phyloP scores from a whole-genome alignment of 176 grass and related monocot species.

The Carex myosuroides region DNA sequence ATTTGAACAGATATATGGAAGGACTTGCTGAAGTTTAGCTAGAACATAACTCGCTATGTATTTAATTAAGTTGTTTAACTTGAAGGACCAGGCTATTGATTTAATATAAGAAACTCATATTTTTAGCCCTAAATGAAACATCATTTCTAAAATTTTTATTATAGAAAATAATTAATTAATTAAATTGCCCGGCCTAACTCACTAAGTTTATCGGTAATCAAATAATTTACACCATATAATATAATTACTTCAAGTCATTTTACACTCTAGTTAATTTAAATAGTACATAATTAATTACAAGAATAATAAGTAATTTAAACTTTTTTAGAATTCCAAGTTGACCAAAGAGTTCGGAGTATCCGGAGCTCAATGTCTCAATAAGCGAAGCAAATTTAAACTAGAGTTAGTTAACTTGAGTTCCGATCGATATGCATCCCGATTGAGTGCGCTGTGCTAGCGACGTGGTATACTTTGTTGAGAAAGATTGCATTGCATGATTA shows the following conservation, averaged over 20 bases:
- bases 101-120: not conserved
- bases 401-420: not conserved
- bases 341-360: not conserved
- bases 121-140: not conserved
- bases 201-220: not conserved
- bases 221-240: not conserved
- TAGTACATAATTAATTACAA: not conserved
- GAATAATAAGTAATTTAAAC: not conserved
- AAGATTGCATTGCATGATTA: not conserved
- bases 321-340: not conserved
- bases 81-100: not conserved
- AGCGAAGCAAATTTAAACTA: not conserved
- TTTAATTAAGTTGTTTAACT: not conserved
- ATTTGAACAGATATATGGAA: not conserved
- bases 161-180: no score
- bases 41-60: not conserved
- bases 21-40: not conserved
- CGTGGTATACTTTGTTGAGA: no score
- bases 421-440: no score
- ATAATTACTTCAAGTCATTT: not conserved
- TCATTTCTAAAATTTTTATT: not conserved
- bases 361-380: not conserved
- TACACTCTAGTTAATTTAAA: not conserved
- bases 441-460: no score
- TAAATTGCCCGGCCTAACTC: no score